Conservation (phyloP, 768 basidiomycete species). For the Crassisporium funariophilum region DNA sequence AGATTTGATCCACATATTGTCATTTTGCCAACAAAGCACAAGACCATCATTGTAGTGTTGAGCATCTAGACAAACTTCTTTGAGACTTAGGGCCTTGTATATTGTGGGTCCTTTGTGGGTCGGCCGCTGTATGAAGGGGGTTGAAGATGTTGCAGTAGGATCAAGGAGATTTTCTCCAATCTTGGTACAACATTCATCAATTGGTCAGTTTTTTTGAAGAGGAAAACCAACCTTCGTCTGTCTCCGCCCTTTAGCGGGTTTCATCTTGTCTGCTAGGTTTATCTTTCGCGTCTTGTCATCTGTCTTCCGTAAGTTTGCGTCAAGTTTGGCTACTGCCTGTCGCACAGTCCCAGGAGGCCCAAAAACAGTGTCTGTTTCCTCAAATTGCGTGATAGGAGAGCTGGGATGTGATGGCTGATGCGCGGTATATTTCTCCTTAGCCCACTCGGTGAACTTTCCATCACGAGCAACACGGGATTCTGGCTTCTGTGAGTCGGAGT, state of each 20-base stretch:
- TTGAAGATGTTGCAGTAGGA: not conserved
- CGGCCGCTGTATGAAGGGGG: too few relatives aligned
- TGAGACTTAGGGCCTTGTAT: not conserved
- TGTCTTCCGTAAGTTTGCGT: too few relatives aligned
- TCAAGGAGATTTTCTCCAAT: too few relatives aligned
- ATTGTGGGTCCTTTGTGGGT: not conserved
- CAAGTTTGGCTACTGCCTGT: too few relatives aligned
- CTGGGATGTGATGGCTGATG: not conserved
- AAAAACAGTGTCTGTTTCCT: too few relatives aligned
- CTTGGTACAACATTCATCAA: too few relatives aligned
- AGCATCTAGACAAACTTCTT: not conserved
- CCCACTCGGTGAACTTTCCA: conserved; percentile 9
- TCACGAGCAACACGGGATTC: conserved; percentile 2
- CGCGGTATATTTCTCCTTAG: not conserved
- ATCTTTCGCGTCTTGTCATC: too few relatives aligned
- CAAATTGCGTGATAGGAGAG: too few relatives aligned
- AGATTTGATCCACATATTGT: not conserved
- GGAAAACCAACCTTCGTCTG: not conserved
- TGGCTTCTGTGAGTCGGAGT: not conserved
- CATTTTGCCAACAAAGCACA: not conserved
- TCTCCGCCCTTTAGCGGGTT: too few relatives aligned
- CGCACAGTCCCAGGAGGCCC: too few relatives aligned
- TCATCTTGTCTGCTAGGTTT: too few relatives aligned
- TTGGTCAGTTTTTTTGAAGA: not conserved
- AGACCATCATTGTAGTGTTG: not conserved